Base-by-base conservation (phyloP, 2,329 filamentous ascomycete species). In the Tolypocladium ovalisporum region DNA sequence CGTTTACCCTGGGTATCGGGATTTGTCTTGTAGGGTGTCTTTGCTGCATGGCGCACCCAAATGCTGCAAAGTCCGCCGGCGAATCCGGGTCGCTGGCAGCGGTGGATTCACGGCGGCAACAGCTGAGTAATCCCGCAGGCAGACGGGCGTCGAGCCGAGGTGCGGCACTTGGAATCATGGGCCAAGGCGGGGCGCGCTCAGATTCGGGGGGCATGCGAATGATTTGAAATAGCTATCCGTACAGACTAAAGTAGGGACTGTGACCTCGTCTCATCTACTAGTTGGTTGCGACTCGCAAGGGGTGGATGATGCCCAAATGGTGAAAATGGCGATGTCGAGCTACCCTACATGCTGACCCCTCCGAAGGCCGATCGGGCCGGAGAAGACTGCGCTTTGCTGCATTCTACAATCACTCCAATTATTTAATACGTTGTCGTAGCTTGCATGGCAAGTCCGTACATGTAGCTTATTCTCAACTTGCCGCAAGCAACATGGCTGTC, bases 1-100 rank as follows among this genome's bases (percentile, higher is more conserved):
- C 58, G 58, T 55, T 55, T 47, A n/a, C n/a, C n/a, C n/a, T n/a
- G n/a, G 42, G 42, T 49, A 36, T 55, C 36, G 39, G 27, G 47
- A 13, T 12, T 51, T 34, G 29, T 34, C 47, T 32, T 24, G 15
- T 5, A 10, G 19, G n/a, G 3, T 44, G 40, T 15, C 15, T 8
- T n/a, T 19, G 24, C 44, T 19, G 42, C 42, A 8, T 9, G 1
- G 12, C 6, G n/a, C 27, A 22, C 32, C 4, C 36, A 37, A 39
- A 9, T 13, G n/a, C 15, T 1, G 4, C n/a, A 13, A 19, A 29
- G 44, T 7, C 40, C n/a, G 40, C 47, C 47, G 47, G 29, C 47
- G 29, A 51, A 17, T 34, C 47, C 47, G 47, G 17, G 17, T 22
- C 24, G n/a, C n/a, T n/a, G n/a, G n/a, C 9, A 22, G 27, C 2